Conservation (phyloP, 2,329 filamentous ascomycete genomes). For the Magnaporthales sp. region DNA sequence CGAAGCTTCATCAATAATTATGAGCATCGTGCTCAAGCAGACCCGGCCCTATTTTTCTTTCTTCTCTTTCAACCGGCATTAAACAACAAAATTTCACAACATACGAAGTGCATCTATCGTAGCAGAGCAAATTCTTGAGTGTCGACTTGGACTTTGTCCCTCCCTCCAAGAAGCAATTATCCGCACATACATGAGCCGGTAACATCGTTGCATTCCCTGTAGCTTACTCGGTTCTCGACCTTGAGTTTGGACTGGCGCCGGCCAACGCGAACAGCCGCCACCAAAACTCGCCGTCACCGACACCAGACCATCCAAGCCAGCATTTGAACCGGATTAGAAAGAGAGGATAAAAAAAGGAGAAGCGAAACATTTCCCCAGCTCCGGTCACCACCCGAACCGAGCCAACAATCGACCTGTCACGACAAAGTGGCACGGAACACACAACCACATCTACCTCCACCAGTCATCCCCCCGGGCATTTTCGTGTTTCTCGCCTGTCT, state of each 20-base stretch:
- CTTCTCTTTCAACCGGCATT: neutral
- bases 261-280: constrained; percentile 1
- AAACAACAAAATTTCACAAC: neutral
- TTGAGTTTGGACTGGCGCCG: constrained; percentile 1
- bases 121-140: neutral
- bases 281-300: neutral
- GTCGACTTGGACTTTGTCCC: neutral
- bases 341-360: neutral
- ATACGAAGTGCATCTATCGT: neutral
- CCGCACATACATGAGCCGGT: neutral
- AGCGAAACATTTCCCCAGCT: neutral
- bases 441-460: neutral
- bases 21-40: neutral
- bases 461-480: neutral
- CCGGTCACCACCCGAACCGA: neutral
- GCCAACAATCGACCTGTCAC: neutral
- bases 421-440: neutral
- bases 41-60: neutral
- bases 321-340: neutral
- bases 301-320: neutral
- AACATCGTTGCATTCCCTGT: neutral
- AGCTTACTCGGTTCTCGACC: constrained; percentile 1
- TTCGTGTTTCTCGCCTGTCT: neutral
- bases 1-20: neutral
- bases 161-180: neutral